Conservation (phyloP, 768 basidiomycete genomes). For the Coprinellus micaceus region DNA sequence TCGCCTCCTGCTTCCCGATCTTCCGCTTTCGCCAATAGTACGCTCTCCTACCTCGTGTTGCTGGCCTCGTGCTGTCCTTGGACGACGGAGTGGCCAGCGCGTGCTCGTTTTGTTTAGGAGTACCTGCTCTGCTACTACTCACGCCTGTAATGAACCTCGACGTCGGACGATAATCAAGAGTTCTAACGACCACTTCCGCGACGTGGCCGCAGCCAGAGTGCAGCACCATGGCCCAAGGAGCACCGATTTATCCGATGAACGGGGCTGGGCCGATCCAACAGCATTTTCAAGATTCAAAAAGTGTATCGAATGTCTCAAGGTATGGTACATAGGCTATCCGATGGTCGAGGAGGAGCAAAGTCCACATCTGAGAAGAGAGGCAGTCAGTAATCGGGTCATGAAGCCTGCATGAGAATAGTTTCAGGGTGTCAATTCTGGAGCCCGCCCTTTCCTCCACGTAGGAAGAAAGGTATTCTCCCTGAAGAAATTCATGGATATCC, state of each 20-base stretch:
- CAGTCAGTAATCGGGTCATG: not conserved
- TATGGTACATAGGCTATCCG: too few relatives aligned
- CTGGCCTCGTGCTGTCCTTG: not conserved
- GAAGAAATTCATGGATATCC: slow-evolving; percentile 81
- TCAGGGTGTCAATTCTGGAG: slow-evolving; percentile 77
- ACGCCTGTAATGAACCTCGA: not conserved
- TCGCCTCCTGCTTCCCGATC: not conserved
- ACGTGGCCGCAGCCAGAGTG: not conserved
- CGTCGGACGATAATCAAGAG: not conserved
- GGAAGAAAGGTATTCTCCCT: slow-evolving; percentile 67
- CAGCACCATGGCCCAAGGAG: too few relatives aligned
- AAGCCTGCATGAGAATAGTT: slow-evolving; percentile 16
- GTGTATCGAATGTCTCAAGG: too few relatives aligned
- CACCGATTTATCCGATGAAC: too few relatives aligned
- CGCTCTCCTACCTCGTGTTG: not conserved
- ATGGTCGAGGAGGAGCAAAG: too few relatives aligned
- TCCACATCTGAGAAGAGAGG: not conserved
- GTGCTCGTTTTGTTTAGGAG: not conserved
- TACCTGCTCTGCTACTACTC: not conserved
- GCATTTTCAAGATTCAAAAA: too few relatives aligned
- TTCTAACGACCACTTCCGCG: not conserved
- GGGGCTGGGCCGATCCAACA: too few relatives aligned
- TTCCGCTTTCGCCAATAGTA: not conserved
- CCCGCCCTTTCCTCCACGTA: slow-evolving; percentile 44
- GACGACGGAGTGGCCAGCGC: not conserved